phyloP scores from a whole-genome alignment of 805 yeast species.

The Schizosaccharomyces cryophilus region DNA sequence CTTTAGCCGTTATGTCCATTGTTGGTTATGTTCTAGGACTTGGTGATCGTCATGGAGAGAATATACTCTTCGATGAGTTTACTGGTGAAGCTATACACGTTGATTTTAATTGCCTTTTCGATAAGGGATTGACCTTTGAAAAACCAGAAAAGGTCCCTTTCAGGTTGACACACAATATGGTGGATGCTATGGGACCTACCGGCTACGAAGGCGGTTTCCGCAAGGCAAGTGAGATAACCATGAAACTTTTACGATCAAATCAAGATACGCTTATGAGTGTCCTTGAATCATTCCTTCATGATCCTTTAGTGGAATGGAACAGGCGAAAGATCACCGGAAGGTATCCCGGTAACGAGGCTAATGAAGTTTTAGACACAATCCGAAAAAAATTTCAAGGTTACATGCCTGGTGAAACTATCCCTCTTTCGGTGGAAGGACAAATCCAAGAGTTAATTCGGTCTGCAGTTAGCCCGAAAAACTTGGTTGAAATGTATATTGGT shows the following conservation, averaged over 20 bases:
- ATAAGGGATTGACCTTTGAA: slow-evolving; percentile 41
- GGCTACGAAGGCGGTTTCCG: slow-evolving; percentile 82
- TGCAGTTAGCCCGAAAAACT: slow-evolving; percentile 44
- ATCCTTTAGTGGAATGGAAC: slow-evolving; percentile 69
- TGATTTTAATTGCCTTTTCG: slow-evolving; percentile 90
- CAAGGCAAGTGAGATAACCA: slow-evolving; percentile 62
- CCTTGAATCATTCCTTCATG: slow-evolving; percentile 76
- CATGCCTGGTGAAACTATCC: slow-evolving; percentile 34
- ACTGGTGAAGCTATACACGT: slow-evolving; percentile 74
- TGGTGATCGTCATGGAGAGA: slow-evolving; percentile 93
- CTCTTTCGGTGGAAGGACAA: slow-evolving; percentile 78
- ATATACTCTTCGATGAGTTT: slow-evolving; percentile 44
- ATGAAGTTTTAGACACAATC: slow-evolving; percentile 44
- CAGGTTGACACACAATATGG: slow-evolving; percentile 65
- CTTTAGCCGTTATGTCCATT: slow-evolving; percentile 90
- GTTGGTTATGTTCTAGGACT: slow-evolving; percentile 83
- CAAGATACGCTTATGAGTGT: slow-evolving; percentile 74
- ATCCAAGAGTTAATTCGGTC: slow-evolving; percentile 71
- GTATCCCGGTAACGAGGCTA: slow-evolving; percentile 25
- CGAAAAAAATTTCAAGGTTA: slow-evolving; percentile 43
- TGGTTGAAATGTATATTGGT: slow-evolving; percentile 78
- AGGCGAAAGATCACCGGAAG: slow-evolving; percentile 12
- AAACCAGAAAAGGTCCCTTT: slow-evolving; percentile 92
- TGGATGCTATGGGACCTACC: slow-evolving; percentile 69
- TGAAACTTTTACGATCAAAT: slow-evolving; percentile 42